Base-by-base conservation (phyloP, 352 stramenopile genomes). In the Pythium sukuiense region DNA sequence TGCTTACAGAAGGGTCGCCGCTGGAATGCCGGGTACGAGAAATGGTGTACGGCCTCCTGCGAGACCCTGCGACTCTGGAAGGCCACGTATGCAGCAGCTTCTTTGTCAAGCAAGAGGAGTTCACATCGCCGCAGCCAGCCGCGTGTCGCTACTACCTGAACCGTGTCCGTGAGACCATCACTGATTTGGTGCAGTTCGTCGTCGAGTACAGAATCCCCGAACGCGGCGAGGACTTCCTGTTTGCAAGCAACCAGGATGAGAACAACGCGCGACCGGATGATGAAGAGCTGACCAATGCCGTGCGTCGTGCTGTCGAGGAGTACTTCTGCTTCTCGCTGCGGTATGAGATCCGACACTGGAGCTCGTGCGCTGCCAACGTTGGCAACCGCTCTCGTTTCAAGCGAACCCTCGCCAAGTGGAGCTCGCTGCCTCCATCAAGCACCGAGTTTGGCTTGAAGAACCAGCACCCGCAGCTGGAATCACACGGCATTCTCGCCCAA, bases 121-220 rank as follows among this genome's bases (percentile, higher is more conserved):
- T 67, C 30, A 61, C 49, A 13, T 58, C 56, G 24, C n/a, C 60
- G 26, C 14, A 32, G 20, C 60, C 69, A 7, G 50, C 27, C 6
- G 49, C 55, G 6, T 73, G 69, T 39, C 68, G 68, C 18, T 59
- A 55, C 46, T 78, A 77, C 56, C 48, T 83, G n/a, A 63, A 43
- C 41, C 67, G 69, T 27, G 67, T 74, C 18, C 73, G 76, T 20
- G 73, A 79, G 46, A 72, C 65, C 26, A 70, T 80, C 48, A 55
- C 59, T 26, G 68, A 80, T 43, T 30, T 83, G 9, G 63, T 72
- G 24, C 54, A 71, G 46, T 83, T 81, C 54, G 67, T 83, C 11
- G n/a, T 76, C 9, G 55, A 67, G 24, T 80, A 77, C 59, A 67
- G 76, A 2, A 37, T 70, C 3, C 33, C 7, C 20, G 63, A 76